These are phyloP conservation scores for Vitis hybrid DNA, from an alignment of 177 flowering plant species.

Conservation along the genomic window DNA sequence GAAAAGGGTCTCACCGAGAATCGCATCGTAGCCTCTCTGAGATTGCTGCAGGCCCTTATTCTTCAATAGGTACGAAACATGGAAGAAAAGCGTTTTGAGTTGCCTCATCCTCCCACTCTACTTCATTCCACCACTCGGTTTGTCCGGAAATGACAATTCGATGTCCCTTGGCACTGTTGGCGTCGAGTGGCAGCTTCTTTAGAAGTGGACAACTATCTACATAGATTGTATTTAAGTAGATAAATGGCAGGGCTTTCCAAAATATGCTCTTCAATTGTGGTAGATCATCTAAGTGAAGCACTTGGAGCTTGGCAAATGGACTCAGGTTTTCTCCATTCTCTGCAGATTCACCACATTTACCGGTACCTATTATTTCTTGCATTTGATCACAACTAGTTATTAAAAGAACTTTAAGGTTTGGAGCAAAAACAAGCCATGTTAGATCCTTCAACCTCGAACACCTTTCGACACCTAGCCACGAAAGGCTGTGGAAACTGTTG, in stretches of 20 bases:
- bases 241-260: conserved; percentile 10
- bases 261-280: conserved; percentile 9
- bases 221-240: background rate
- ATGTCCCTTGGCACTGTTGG: background rate
- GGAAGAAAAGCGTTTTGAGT: accelerated
- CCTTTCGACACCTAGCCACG: background rate
- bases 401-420: background rate
- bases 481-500: conserved; percentile 8
- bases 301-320: conserved; percentile 7
- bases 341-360: background rate
- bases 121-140: conserved; percentile 6
- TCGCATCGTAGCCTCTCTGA: too few species aligned
- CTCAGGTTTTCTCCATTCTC: background rate
- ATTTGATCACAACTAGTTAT: background rate
- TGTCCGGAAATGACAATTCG: background rate
- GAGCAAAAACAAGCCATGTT: conserved; percentile 21
- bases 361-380: background rate
- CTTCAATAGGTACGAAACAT: too few species aligned
- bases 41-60: too few species aligned
- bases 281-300: background rate
- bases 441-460: conserved; percentile 15
- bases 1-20: too few species aligned
- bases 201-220: conserved; percentile 6
- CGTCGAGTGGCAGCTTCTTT: conserved; percentile 9
- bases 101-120: too few species aligned